These are phyloP conservation scores for Potentilla sterilis DNA, from an alignment of 306 rosid species.

Conservation along the genomic window DNA sequence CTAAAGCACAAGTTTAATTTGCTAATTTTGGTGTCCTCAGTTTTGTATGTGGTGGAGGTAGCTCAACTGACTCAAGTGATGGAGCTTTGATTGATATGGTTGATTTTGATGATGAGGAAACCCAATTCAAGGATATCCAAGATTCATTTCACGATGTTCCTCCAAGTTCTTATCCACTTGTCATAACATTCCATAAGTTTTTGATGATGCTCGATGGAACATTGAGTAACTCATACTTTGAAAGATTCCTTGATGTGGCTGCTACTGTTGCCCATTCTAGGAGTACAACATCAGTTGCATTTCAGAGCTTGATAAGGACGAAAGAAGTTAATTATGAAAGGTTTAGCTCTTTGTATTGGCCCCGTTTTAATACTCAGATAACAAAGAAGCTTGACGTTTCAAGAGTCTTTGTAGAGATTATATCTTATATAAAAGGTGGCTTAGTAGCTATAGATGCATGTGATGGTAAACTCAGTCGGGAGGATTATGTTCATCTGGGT, in stretches of 20 bases:
- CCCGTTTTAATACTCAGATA: conserved; percentile 50
- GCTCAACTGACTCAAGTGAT: not conserved
- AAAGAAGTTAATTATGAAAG: conserved; percentile 68
- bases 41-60: conserved; percentile 34
- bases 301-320: conserved; percentile 48
- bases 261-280: conserved; percentile 17
- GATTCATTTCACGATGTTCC: conserved; percentile 60
- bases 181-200: conserved; percentile 71
- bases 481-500: conserved; percentile 45
- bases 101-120: conserved; percentile 45
- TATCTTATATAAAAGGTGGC: conserved; percentile 75
- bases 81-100: conserved; percentile 25
- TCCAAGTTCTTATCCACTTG: conserved; percentile 56
- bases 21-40: conserved; percentile 29
- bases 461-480: conserved; percentile 47
- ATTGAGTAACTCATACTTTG: conserved; percentile 63
- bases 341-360: conserved; percentile 66
- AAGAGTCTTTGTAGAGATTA: conserved; percentile 62
- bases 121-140: conserved; percentile 46
- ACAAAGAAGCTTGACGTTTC: conserved; percentile 63
- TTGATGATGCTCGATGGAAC: conserved; percentile 86
- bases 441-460: conserved; percentile 30
- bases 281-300: conserved; percentile 45
- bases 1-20: not conserved
- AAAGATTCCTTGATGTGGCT: conserved; percentile 41